Evolutionary conservation across 768 basidiomycete genomes (phyloP).

Genomic region (button mushroom (Agaricus bisporus)): DNA sequence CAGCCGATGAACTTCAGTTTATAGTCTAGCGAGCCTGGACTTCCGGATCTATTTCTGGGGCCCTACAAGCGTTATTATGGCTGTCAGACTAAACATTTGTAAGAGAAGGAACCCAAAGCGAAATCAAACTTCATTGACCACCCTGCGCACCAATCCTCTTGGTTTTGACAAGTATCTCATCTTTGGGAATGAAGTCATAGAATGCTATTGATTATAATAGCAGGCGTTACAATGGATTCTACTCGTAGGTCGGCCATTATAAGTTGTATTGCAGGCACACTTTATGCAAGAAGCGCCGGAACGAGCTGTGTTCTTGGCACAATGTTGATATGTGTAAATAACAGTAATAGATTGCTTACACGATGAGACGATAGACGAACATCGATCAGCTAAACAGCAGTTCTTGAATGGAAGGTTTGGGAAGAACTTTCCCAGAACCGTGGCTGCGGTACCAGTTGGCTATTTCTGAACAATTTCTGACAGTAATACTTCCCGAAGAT

Average conservation of each 20-base stretch:
- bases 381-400: background rate
- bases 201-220: background rate
- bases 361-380: conserved; percentile 2
- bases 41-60: background rate
- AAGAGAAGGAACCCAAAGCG: background rate
- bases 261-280: background rate
- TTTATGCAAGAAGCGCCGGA: background rate
- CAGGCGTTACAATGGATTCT: background rate
- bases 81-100: background rate
- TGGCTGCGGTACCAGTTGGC: conserved; percentile 5
- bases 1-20: background rate
- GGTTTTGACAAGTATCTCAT: background rate
- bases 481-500: conserved; percentile 2
- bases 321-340: background rate
- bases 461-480: conserved; percentile 3
- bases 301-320: background rate
- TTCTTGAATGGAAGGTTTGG: conserved; percentile 4
- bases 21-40: background rate
- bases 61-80: background rate
- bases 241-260: background rate
- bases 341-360: background rate
- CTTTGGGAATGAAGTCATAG: background rate
- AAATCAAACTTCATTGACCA: background rate
- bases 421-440: conserved; percentile 6
- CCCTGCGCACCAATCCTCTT: background rate